These are phyloP conservation scores for Diaporthe vexans DNA, from an alignment of 2,329 filamentous ascomycete genomes.

Conservation along the genomic window DNA sequence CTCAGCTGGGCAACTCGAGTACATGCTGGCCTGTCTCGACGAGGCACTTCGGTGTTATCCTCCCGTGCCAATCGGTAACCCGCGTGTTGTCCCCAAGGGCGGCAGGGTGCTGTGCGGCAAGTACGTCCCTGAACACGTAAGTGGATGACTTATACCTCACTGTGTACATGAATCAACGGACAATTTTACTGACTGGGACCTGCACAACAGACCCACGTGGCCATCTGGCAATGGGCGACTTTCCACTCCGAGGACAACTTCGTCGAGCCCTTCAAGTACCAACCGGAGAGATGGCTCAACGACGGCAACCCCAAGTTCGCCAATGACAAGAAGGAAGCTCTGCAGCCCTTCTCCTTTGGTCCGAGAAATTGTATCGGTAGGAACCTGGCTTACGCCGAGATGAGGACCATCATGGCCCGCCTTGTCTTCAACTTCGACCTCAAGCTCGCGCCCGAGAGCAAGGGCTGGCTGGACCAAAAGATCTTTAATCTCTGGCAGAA, in stretches of 20 bases:
- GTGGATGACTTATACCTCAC: background rate
- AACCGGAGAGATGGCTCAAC: conserved; percentile 52
- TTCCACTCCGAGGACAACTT: conserved; percentile 51
- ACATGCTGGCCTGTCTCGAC: conserved; percentile 54
- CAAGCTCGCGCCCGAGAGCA: conserved; percentile 45
- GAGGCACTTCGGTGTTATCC: conserved; percentile 57
- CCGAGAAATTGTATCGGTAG: conserved; percentile 51
- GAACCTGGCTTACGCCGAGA: conserved; percentile 54
- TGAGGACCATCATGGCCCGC: conserved; percentile 52
- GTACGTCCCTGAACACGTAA: conserved; percentile 38
- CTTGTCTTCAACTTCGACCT: conserved; percentile 54
- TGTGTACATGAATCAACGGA: background rate
- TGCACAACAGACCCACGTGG: conserved; percentile 48
- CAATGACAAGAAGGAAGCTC: conserved; percentile 27
- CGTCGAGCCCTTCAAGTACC: conserved; percentile 49
- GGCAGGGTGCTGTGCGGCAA: conserved; percentile 33
- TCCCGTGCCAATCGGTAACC: conserved; percentile 37
- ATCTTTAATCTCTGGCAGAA: conserved; percentile 50
- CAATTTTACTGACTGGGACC: background rate
- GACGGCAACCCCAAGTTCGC: conserved; percentile 38
- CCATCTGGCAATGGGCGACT: conserved; percentile 49
- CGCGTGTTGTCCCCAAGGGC: conserved; percentile 35
- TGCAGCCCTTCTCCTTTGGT: conserved; percentile 50
- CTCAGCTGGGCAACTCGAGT: conserved; percentile 48
- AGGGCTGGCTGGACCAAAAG: conserved; percentile 48